Percentiles rank a stretch among this genome's conserved stretches.
These are phyloP conservation scores for Metroxylon sagu DNA, from an alignment of 176 grass and related monocot species.

Conservation along the genomic window DNA sequence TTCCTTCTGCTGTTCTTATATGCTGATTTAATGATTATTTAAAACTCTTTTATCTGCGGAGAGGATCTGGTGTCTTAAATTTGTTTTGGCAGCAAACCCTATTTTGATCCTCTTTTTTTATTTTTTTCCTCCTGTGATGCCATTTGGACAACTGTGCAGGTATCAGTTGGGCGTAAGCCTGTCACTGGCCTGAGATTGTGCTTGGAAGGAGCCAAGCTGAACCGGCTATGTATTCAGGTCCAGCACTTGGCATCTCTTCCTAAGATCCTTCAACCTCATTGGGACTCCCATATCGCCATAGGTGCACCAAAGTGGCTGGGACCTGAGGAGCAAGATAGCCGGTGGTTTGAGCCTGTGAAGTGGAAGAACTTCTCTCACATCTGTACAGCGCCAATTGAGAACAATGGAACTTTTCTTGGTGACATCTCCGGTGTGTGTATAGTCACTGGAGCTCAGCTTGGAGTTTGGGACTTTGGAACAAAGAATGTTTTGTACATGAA, in stretches of 20 bases:
- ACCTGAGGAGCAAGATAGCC: conserved; percentile 61
- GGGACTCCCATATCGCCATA: conserved; percentile 47
- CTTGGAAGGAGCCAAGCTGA: conserved; percentile 53
- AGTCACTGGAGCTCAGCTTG: conserved; percentile 58
- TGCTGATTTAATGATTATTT: too few species aligned
- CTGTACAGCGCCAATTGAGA: conserved; percentile 48
- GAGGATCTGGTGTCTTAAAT: too few species aligned
- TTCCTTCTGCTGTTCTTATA: too few species aligned
- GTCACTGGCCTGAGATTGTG: conserved; percentile 47
- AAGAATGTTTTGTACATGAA: conserved; percentile 62
- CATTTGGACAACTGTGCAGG: conserved; percentile 29
- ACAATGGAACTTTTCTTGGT: conserved; percentile 23
- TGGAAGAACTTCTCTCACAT: conserved; percentile 66
- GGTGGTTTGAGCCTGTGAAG: conserved; percentile 64
- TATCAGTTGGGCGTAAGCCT: conserved; percentile 50
- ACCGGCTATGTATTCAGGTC: conserved; percentile 43
- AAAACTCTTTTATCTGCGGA: too few species aligned
- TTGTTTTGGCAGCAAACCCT: not conserved
- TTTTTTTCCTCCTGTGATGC: not conserved
- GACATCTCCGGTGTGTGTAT: conserved; percentile 32
- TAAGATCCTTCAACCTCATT: conserved; percentile 56
- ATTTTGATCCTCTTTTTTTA: not conserved
- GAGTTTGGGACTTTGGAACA: conserved; percentile 59
- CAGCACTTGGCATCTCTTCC: conserved; percentile 50
- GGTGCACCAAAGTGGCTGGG: conserved; percentile 59